These are phyloP conservation scores for Sugiyamaella neomexicana DNA, from an alignment of 1,139 yeast species.

Conservation along the genomic window DNA sequence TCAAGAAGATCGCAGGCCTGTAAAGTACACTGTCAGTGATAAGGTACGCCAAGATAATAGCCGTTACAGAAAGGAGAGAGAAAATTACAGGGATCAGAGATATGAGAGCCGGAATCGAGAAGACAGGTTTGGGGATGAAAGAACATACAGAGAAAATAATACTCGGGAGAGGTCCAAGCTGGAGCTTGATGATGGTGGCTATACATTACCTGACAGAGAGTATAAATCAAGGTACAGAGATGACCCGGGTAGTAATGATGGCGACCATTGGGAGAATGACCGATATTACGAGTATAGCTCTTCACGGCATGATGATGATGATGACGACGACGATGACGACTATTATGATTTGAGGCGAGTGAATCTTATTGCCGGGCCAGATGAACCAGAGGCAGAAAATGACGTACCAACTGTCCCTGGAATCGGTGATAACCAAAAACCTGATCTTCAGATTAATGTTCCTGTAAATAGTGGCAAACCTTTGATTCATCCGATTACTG, in stretches of 20 bases:
- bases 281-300: constrained; percentile 1
- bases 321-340: background rate
- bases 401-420: background rate
- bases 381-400: background rate
- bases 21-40: background rate
- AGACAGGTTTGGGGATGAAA: background rate
- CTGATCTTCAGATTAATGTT: constrained; percentile 13
- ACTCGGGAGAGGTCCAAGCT: background rate
- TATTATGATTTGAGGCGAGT: constrained; percentile 9
- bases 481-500: background rate
- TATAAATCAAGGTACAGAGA: background rate
- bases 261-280: background rate
- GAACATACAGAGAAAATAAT: constrained; percentile 2
- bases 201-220: background rate
- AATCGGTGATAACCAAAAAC: background rate
- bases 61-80: background rate
- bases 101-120: background rate
- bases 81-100: background rate
- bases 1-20: background rate
- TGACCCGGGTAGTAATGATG: constrained; percentile 1
- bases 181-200: background rate
- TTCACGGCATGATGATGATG: no score
- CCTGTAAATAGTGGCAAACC: constrained; percentile 9
- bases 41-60: background rate
- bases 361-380: background rate